Conservation (phyloP, 371 early-diverging fungal genomes). For the Blakeslea trispora region DNA sequence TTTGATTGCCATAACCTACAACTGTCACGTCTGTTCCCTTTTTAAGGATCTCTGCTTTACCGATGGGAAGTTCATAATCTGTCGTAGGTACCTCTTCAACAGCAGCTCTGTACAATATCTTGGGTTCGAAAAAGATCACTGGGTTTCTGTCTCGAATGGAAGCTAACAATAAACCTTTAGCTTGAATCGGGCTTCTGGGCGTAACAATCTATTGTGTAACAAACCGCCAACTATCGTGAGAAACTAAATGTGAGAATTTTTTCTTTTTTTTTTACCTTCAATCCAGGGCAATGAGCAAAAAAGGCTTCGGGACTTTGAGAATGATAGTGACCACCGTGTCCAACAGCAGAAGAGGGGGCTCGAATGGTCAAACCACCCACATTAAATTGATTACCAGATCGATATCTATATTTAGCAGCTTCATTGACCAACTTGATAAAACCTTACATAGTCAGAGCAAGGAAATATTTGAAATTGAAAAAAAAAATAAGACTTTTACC, state of each 20-base stretch:
- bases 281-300: constrained; percentile 95
- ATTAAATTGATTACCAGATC: constrained; percentile 92
- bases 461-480: not conserved
- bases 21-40: constrained; percentile 91
- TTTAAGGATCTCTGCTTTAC: constrained; percentile 92
- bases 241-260: constrained; percentile 20
- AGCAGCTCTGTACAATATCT: constrained; percentile 94
- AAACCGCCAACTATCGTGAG: constrained; percentile 9
- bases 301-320: constrained; percentile 95
- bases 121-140: constrained; percentile 96
- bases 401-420: constrained; percentile 96
- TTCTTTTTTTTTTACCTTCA: constrained; percentile 59
- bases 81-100: constrained; percentile 96
- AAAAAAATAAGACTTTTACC: constrained; percentile 34
- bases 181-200: constrained; percentile 94
- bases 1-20: constrained; percentile 93
- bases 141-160: constrained; percentile 95
- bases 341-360: constrained; percentile 94
- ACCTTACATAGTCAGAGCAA: too few species aligned
- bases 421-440: constrained; percentile 98
- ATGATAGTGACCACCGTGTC: constrained; percentile 97
- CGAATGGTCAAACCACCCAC: constrained; percentile 93
- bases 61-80: constrained; percentile 90
- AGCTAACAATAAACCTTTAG: constrained; percentile 93
- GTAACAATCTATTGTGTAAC: constrained; percentile 68